Percentiles rank a stretch among this genome's conserved stretches.
Evolutionary conservation across 768 basidiomycete species (phyloP).

Genomic region (Calvatia gigantea): DNA sequence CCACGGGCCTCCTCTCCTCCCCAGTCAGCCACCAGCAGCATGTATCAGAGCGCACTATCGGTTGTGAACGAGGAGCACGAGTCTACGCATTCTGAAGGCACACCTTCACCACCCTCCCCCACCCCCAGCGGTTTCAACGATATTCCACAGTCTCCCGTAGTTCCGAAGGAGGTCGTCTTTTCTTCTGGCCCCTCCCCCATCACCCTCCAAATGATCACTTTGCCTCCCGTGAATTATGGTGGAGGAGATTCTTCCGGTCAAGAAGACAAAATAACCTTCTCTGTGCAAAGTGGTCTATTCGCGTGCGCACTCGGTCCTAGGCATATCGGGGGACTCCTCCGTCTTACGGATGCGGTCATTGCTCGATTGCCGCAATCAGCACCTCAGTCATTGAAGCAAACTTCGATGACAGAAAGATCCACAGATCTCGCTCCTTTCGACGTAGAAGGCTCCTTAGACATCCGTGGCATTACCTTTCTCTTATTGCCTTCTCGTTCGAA

Average conservation of each 20-base stretch:
- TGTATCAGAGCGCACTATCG: constrained; percentile 64
- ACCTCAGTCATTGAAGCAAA: neutral
- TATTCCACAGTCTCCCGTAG: neutral
- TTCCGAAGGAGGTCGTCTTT: constrained; percentile 44
- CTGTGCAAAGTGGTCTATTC: constrained; percentile 42
- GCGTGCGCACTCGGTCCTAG: constrained; percentile 53
- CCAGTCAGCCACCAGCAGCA: constrained; percentile 55
- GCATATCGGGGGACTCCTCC: constrained; percentile 50
- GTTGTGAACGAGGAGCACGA: constrained; percentile 1
- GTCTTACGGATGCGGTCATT: constrained; percentile 32
- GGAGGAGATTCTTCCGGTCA: neutral
- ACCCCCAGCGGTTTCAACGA: neutral
- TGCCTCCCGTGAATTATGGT: constrained; percentile 27
- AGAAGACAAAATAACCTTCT: constrained; percentile 21
- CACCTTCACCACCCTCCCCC: neutral
- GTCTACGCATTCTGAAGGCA: neutral
- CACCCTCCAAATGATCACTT: constrained; percentile 46
- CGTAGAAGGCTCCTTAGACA: constrained; percentile 11
- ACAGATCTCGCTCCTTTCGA: neutral
- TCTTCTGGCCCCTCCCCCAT: constrained; percentile 66
- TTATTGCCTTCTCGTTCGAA: constrained; percentile 38
- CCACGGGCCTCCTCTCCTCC: constrained; percentile 40
- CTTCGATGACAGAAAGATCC: neutral
- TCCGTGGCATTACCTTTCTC: constrained; percentile 43
- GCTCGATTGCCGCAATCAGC: neutral